These are phyloP conservation scores for Allantophomopsis lycopodina DNA, from an alignment of 2,329 filamentous ascomycete species.

Conservation along the genomic window DNA sequence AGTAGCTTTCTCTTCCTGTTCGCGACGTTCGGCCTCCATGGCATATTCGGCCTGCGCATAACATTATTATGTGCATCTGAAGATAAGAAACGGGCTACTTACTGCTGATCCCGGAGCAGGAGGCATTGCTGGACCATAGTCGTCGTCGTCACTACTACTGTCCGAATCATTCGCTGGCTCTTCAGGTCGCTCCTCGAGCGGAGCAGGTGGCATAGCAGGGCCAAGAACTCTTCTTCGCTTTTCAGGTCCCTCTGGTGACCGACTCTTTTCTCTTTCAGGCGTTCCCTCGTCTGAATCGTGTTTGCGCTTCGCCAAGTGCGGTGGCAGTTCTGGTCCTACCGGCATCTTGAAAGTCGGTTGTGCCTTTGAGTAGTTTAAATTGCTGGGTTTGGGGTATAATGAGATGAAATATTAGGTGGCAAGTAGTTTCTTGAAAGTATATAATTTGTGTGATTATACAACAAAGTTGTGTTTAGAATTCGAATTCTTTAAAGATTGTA, in stretches of 20 bases:
- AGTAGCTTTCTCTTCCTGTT: constrained; percentile 14
- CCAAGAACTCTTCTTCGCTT: constrained; percentile 22
- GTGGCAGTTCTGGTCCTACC: constrained; percentile 55
- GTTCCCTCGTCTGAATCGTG: constrained; percentile 28
- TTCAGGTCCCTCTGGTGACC: constrained; percentile 21
- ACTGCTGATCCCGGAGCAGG: constrained; percentile 20
- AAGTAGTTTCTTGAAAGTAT: neutral
- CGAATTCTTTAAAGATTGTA: too few species aligned
- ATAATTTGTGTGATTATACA: constrained; percentile 4
- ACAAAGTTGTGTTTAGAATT: too few species aligned
- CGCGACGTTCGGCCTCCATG: neutral
- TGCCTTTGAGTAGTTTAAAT: neutral
- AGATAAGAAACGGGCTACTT: neutral
- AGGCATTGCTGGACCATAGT: constrained; percentile 47
- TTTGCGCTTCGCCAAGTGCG: constrained; percentile 51
- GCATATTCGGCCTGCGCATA: neutral
- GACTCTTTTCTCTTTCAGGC: constrained; percentile 1
- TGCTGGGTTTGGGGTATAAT: neutral
- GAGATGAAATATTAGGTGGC: neutral
- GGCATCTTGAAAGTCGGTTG: constrained; percentile 11
- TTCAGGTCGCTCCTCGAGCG: constrained; percentile 23
- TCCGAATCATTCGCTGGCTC: constrained; percentile 12
- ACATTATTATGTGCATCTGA: constrained; percentile 3
- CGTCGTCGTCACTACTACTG: constrained; percentile 25
- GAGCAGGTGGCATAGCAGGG: constrained; percentile 27